phyloP scores from a whole-genome alignment of 129 eudicot species.

The Calendula officinalis region DNA sequence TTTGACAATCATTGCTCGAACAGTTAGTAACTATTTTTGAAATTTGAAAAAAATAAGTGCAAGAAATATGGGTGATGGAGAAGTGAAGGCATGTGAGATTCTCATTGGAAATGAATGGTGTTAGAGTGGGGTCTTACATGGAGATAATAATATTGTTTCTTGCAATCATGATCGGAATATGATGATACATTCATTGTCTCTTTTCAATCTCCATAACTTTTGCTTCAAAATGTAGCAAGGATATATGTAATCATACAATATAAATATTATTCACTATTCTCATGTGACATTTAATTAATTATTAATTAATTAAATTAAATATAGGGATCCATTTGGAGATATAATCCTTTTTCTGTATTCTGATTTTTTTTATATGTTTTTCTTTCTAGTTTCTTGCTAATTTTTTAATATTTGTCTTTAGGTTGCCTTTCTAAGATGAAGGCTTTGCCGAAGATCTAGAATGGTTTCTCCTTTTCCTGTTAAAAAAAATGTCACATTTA shows the following conservation, averaged over 20 bases:
- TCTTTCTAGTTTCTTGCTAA: no score
- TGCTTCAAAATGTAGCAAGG: conserved; percentile 28
- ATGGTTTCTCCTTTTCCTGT: no score
- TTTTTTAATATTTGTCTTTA: no score
- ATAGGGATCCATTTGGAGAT: no score
- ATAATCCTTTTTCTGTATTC: no score
- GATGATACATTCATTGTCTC: conserved; percentile 19
- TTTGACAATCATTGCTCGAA: no score
- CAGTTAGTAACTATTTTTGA: not conserved
- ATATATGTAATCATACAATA: conserved; percentile 6
- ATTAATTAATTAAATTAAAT: no score
- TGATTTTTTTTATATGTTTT: no score
- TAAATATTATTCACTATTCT: not conserved
- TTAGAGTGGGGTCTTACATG: conserved; percentile 19
- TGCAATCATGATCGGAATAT: conserved; percentile 22
- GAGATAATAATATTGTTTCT: conserved; percentile 22
- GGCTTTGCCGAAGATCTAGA: no score
- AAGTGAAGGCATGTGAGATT: conserved; percentile 30
- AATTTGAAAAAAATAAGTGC: not conserved
- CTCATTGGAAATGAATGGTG: conserved; percentile 31
- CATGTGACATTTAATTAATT: not conserved
- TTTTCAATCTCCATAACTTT: conserved; percentile 25
- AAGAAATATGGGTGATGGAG: conserved; percentile 15
- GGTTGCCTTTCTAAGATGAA: no score
- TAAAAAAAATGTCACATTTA: no score